Conservation (phyloP, 192 early-diverging fungal species). For the Phlyctochytrium planicorne region DNA sequence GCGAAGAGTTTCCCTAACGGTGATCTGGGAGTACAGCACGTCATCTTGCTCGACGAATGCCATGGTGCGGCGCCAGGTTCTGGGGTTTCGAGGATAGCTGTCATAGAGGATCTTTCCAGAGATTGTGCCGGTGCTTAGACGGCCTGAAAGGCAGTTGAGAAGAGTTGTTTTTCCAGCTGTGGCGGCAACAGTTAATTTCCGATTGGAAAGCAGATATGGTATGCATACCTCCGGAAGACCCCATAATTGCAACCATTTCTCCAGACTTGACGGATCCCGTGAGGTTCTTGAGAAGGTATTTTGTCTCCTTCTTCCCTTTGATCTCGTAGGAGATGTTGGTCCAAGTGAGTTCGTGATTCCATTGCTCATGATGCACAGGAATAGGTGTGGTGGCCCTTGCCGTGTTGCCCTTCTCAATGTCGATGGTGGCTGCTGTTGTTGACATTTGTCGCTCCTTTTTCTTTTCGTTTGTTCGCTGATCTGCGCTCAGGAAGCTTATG, state of each 20-base stretch:
- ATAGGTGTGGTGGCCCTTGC: no score
- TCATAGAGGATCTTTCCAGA: conserved; percentile 73
- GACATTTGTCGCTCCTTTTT: no score
- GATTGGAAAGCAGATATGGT: neutral
- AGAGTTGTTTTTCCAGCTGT: conserved; percentile 45
- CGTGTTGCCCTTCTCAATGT: no score
- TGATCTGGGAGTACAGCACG: conserved; percentile 44
- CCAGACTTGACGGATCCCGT: conserved; percentile 27
- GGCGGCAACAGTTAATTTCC: neutral
- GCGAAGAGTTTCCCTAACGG: conserved; percentile 58
- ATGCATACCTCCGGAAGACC: conserved; percentile 28
- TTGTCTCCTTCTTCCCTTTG: neutral
- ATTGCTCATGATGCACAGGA: no score
- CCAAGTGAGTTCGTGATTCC: neutral
- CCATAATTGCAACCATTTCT: conserved; percentile 46
- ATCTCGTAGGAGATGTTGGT: neutral
- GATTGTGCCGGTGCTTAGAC: conserved; percentile 17
- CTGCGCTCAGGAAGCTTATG: no score
- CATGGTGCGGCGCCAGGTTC: conserved; percentile 24
- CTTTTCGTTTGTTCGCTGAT: no score
- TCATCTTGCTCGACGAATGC: conserved; percentile 47
- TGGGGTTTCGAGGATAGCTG: conserved; percentile 48
- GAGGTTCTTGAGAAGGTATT: neutral
- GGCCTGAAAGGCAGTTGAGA: conserved; percentile 30
- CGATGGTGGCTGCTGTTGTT: no score